These are phyloP conservation scores for Pseudonectria buxi DNA, from an alignment of 2,329 filamentous ascomycete species.

Conservation along the genomic window DNA sequence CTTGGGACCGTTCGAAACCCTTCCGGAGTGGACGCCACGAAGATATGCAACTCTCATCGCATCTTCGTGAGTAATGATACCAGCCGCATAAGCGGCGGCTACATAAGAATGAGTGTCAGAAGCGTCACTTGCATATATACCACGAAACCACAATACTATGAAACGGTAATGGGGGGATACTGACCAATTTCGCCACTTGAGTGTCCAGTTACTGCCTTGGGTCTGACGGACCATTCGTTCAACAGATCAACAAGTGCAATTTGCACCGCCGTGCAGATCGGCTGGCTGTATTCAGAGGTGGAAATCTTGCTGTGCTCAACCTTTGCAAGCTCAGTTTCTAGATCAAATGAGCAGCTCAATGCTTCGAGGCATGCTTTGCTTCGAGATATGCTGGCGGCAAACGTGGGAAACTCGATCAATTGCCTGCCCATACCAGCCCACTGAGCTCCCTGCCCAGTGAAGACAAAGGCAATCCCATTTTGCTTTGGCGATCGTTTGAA, in stretches of 20 bases:
- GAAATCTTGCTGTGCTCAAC: no score
- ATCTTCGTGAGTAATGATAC: slow-evolving; percentile 34
- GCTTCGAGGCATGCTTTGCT: no score
- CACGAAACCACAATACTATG: no score
- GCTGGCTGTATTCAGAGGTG: slow-evolving; percentile 32
- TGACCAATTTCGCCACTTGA: slow-evolving; percentile 43
- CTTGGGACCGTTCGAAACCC: slow-evolving; percentile 19
- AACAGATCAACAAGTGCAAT: slow-evolving; percentile 38
- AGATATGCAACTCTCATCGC: slow-evolving; percentile 43
- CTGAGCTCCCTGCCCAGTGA: slow-evolving; percentile 32
- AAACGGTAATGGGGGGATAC: no score
- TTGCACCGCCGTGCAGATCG: slow-evolving; percentile 38
- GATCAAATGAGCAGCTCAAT: no score
- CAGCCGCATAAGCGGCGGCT: slow-evolving; percentile 37
- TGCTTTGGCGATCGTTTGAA: neutral
- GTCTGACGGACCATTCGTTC: slow-evolving; percentile 31
- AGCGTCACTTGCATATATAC: no score
- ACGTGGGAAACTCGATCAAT: slow-evolving; percentile 10
- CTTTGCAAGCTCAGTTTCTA: no score
- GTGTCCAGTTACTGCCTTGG: slow-evolving; percentile 34
- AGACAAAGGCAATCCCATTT: slow-evolving; percentile 6
- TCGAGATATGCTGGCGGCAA: no score
- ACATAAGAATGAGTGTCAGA: no score
- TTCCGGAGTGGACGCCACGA: slow-evolving; percentile 28
- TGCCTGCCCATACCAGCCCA: slow-evolving; percentile 27